These are phyloP conservation scores for Yamadazyma kitorensis DNA, from an alignment of 805 yeast species.

Conservation along the genomic window DNA sequence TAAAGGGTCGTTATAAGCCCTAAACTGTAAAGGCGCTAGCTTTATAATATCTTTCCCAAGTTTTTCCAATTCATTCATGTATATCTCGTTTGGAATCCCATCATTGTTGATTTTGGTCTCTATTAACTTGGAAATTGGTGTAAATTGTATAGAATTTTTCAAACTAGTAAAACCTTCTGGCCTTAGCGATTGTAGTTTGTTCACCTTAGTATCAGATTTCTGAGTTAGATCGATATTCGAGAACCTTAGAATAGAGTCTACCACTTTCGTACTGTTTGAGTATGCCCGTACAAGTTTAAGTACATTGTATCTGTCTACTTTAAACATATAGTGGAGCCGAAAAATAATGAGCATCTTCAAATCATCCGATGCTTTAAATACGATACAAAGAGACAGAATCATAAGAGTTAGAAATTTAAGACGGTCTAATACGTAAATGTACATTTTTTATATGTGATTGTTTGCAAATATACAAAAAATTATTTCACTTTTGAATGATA, in stretches of 20 bases:
- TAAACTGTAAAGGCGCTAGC: too few relatives aligned
- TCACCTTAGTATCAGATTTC: too few relatives aligned
- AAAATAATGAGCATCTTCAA: background rate
- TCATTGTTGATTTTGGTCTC: too few relatives aligned
- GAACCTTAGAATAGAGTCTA: conserved; percentile 4
- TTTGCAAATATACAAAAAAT: conserved; percentile 12
- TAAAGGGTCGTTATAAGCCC: too few relatives aligned
- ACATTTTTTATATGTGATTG: conserved; percentile 14
- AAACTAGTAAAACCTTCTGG: too few relatives aligned
- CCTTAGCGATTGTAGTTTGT: too few relatives aligned
- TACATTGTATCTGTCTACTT: background rate
- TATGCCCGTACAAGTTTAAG: conserved; percentile 1
- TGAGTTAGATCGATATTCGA: background rate
- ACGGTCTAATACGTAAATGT: conserved; percentile 13
- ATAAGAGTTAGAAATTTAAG: background rate
- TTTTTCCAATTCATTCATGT: too few relatives aligned
- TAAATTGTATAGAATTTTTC: too few relatives aligned
- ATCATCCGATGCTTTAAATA: background rate
- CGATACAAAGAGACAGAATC: background rate
- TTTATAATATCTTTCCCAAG: too few relatives aligned
- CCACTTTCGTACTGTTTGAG: conserved; percentile 2
- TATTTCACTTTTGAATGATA: conserved; percentile 3
- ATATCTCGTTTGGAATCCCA: too few relatives aligned
- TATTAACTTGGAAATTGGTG: too few relatives aligned
- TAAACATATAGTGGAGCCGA: conserved; percentile 3